Base-by-base conservation (phyloP, 2,329 filamentous ascomycete genomes). In the Alternaria arborescens region DNA sequence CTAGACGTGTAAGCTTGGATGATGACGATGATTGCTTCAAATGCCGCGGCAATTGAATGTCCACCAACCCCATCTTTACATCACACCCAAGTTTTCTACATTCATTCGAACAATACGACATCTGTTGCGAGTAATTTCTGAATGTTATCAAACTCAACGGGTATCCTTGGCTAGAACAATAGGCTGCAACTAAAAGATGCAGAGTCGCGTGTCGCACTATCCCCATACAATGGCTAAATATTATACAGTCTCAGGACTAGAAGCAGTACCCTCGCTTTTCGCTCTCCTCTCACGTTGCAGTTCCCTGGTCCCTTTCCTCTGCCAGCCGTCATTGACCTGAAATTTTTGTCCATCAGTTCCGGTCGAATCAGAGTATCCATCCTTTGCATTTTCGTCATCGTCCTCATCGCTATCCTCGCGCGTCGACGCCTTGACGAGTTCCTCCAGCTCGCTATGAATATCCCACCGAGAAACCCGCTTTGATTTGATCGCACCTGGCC, bases 21-120 rank as follows among this genome's bases (percentile, higher is more conserved):
- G 26, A 51, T 36, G 42, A 42, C 32, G 20, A 41, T 8, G 22
- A 16, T 40, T 14, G 44, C 12, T 16, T 48, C 64, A 66, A 66
- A 60, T 44, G 53, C 61, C 64, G 64, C 64, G 64, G 64, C 50
- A 43, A 58, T 28, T 55, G 61, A 53, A 52, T 16, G 16, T n/a
- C 22, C 24, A 24, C 7, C 46, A 24, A 24, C 32, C 7, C n/a
- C 28, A 50, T 36, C 46, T 14, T 14, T 26, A 14, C 16, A 50
- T 38, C 6, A 26, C 32, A 20, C n/a, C 32, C 32, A n/a, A 50
- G 24, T 16, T 8, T 43, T 55, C 18, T 24, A 24, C 10, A 7
- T 24, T 12, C 14, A 16, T 20, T 12, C 1, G 28, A 34, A 24
- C 5, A 16, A 36, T 24, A 8, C 38, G 14, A 8, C 18, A 18